These are phyloP conservation scores for Pseudocercospora cruenta DNA, from an alignment of 2,329 filamentous ascomycete genomes.

Conservation along the genomic window DNA sequence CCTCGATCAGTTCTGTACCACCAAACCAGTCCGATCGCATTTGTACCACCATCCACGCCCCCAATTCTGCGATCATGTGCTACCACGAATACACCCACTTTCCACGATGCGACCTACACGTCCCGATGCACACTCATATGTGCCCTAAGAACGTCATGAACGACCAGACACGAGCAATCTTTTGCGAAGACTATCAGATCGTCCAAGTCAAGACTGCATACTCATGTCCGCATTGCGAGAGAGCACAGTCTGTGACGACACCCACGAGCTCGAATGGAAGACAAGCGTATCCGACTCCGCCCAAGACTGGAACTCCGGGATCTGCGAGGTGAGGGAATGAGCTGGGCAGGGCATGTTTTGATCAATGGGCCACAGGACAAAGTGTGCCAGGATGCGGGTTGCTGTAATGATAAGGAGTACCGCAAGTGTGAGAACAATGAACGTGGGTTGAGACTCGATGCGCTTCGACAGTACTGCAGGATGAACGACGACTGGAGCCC, in stretches of 20 bases:
- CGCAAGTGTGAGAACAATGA: background rate
- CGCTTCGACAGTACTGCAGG: background rate
- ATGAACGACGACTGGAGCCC: background rate
- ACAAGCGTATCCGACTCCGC: conserved; percentile 26
- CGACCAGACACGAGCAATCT: conserved; percentile 36
- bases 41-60: background rate
- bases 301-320: conserved; percentile 27
- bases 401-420: background rate
- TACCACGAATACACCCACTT: conserved; percentile 41
- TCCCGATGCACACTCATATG: conserved; percentile 38
- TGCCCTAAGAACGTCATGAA: conserved; percentile 37
- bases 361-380: background rate
- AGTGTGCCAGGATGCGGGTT: background rate
- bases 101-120: conserved; percentile 31
- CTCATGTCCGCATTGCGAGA: conserved; percentile 30
- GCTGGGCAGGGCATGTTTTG: background rate
- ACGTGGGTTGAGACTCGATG: no score
- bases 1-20: background rate
- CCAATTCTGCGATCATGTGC: no score
- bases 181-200: conserved; percentile 38
- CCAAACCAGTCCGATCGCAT: background rate
- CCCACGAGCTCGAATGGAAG: conserved; percentile 15
- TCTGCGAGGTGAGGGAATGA: conserved; percentile 10
- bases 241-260: conserved; percentile 16
- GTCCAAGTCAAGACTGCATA: conserved; percentile 21